Evolutionary conservation across 2,329 filamentous ascomycete genomes (phyloP).

Genomic region (Pseudocercospora musae): DNA sequence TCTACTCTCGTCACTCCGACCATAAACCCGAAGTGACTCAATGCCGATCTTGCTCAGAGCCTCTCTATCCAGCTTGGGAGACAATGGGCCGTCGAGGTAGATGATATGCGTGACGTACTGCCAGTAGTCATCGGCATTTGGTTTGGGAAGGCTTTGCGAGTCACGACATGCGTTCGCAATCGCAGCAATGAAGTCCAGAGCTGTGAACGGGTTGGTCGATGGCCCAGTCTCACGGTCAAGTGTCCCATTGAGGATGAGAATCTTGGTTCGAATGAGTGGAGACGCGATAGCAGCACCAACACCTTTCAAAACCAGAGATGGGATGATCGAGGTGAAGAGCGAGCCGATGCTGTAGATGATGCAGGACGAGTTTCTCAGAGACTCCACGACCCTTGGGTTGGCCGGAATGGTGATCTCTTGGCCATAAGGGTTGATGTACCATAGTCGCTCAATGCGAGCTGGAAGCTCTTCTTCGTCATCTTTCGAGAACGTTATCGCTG

Average conservation of each 20-base stretch:
- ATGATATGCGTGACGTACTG: slow-evolving; percentile 81
- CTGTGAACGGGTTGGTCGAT: slow-evolving; percentile 60
- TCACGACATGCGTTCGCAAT: slow-evolving; percentile 72
- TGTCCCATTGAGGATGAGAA: slow-evolving; percentile 80
- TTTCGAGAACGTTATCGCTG: slow-evolving; percentile 81
- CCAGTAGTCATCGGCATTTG: slow-evolving; percentile 49
- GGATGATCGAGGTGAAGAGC: slow-evolving; percentile 84
- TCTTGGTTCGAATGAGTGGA: slow-evolving; percentile 61
- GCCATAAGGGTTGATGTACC: slow-evolving; percentile 99
- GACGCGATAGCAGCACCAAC: slow-evolving; percentile 61
- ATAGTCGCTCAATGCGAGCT: slow-evolving; percentile 74
- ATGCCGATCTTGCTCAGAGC: slow-evolving; percentile 67
- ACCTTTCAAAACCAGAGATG: slow-evolving; percentile 73
- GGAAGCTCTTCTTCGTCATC: slow-evolving; percentile 69
- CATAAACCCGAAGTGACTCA: slow-evolving; percentile 73
- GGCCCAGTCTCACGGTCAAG: slow-evolving; percentile 86
- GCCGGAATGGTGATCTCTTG: slow-evolving; percentile 85
- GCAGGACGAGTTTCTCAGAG: slow-evolving; percentile 61
- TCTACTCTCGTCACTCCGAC: slow-evolving; percentile 57
- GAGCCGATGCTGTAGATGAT: slow-evolving; percentile 93
- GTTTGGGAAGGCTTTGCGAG: slow-evolving; percentile 50
- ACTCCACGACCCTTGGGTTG: slow-evolving; percentile 73
- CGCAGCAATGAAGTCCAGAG: slow-evolving; percentile 76
- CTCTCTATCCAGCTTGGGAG: slow-evolving; percentile 67
- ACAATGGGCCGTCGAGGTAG: slow-evolving; percentile 68